Evolutionary conservation across 495 filamentous ascomycete genomes (phyloP).

Genomic region (Neurospora sublineolata): DNA sequence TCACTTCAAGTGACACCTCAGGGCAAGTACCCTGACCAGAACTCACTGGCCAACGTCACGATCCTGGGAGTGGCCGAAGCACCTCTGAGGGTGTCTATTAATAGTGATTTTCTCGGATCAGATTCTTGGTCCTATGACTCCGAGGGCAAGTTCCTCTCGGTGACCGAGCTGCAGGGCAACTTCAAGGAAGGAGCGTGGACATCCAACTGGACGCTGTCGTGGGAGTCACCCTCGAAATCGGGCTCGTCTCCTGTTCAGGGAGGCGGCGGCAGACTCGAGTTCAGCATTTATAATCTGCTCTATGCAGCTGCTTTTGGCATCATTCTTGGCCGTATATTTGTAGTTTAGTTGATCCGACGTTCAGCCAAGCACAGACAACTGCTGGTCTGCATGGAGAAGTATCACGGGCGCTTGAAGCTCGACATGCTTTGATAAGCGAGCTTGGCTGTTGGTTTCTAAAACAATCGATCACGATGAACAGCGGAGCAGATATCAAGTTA

Average conservation of each 20-base stretch:
- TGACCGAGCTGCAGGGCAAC: conserved; percentile 5
- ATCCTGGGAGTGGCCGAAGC: conserved; percentile 46
- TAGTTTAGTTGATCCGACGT: neutral
- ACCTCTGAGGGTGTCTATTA: conserved; percentile 38
- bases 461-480: neutral
- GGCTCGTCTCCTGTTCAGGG: neutral
- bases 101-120: conserved; percentile 31
- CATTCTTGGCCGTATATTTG: neutral
- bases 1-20: conserved; percentile 34
- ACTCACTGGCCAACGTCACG: conserved; percentile 53
- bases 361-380: neutral
- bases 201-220: conserved; percentile 11
- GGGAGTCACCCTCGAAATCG: conserved; percentile 4
- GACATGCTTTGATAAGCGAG: neutral
- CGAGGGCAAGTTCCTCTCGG: conserved; percentile 4
- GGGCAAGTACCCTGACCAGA: conserved; percentile 49
- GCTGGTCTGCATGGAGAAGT: neutral
- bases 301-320: neutral
- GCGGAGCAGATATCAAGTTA: neutral
- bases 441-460: neutral
- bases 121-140: conserved; percentile 37
- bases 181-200: conserved; percentile 16
- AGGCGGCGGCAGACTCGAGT: neutral
- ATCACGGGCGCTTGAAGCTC: neutral
- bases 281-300: neutral